These are phyloP conservation scores for Ascochyta viciae-villosae DNA, from an alignment of 2,329 filamentous ascomycete species.

Conservation along the genomic window DNA sequence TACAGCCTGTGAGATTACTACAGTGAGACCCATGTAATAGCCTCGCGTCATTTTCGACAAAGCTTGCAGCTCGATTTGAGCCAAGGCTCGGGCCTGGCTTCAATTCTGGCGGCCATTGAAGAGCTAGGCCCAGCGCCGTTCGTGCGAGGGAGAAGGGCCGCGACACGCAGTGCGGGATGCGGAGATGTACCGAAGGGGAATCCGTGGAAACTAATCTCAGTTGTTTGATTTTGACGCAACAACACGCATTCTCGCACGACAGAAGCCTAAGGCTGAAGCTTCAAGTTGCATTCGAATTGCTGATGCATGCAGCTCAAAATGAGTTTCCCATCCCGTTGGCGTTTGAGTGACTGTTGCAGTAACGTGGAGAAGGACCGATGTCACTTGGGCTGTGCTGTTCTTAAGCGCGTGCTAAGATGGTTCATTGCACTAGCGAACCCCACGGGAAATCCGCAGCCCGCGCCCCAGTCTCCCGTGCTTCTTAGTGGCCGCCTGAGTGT, in stretches of 20 bases:
- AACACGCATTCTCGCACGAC: background rate
- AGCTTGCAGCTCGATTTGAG: slow-evolving; percentile 5
- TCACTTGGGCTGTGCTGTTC: background rate
- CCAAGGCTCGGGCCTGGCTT: slow-evolving; percentile 5
- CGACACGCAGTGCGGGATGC: slow-evolving; percentile 8
- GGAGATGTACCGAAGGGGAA: slow-evolving; percentile 4
- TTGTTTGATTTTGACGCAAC: slow-evolving; percentile 1
- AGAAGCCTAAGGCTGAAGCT: background rate
- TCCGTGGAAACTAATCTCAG: background rate
- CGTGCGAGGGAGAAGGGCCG: slow-evolving; percentile 8
- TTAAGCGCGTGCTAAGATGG: slow-evolving; percentile 4
- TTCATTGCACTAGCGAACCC: slow-evolving; percentile 4
- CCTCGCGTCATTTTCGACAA: slow-evolving; percentile 10
- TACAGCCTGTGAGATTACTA: slow-evolving; percentile 12
- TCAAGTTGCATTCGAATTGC: background rate
- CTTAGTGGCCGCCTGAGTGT: background rate
- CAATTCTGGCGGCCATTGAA: background rate
- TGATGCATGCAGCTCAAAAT: background rate
- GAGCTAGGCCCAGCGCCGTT: slow-evolving; percentile 14
- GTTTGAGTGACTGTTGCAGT: background rate
- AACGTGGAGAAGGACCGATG: slow-evolving; percentile 7
- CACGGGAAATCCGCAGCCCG: slow-evolving; percentile 13
- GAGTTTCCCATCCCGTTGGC: background rate
- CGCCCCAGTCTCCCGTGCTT: background rate
- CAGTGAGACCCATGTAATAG: slow-evolving; percentile 3